Base-by-base conservation (phyloP, 1,139 yeast species). In the Blastobotrys serpentis region DNA sequence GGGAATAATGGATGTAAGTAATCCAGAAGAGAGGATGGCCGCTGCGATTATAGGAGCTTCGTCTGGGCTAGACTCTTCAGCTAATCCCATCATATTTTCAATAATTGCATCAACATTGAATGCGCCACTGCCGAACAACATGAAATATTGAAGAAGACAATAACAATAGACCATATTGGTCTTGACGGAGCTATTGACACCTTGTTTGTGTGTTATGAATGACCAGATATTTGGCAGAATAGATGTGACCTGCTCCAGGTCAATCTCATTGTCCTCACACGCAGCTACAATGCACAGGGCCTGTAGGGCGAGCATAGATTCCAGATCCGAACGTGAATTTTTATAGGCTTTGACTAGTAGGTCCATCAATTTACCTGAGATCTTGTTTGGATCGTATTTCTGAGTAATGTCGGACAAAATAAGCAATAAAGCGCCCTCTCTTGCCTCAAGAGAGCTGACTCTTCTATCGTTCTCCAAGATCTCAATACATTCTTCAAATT, bases 51-150 rank as follows among this genome's bases (percentile, higher is more conserved):
- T 54, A 4, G 61, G 49, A 2, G 61, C 50, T 13, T 58, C 63
- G n/a, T 62, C 60, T 8, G 54, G 52, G 16, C 52, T 42, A 11
- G 59, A 47, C 41, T 63, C 65, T n/a, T 64, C 64, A 16, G 69
- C 70, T 19, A 60, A 34, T 39, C 58, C 63, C 23, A 68, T 46
- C n/a, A 67, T 52, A 16, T 47, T 51, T 22, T 54, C 56, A 18
- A 63, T 59, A 7, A 56, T 49, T 3, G 57, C 57, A 21, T 67
- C 71, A 14, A 65, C 60, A 17, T 62, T 61, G 53, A 57, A 68
- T 7, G 69, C 70, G 13, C 71, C 70, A 25, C 68, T 61, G 14
- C 70, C 71, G 25, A 57, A 57, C 43, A 60, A 56, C 45, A 60
- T 50, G 46, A 65, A 56, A 45, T 58, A 67, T 43, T 64, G 65